A percentile compares a stretch with the other conserved stretches of the same genome.
phyloP scores from a whole-genome alignment of 208 protist species.

The Strigomonas culicis region DNA sequence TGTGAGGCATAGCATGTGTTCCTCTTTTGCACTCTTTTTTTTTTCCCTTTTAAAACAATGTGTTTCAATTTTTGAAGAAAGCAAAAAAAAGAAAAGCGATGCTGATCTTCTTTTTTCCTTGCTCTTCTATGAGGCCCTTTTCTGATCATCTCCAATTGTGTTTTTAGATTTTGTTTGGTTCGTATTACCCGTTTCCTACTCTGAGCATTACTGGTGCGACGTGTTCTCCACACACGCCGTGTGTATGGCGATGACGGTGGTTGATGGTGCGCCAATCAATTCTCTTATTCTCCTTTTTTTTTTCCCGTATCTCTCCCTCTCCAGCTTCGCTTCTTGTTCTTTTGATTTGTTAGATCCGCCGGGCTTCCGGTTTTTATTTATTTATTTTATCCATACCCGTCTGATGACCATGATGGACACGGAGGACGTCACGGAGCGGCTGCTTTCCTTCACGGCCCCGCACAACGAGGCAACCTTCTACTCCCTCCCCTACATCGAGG shows the following conservation, averaged over 20 bases:
- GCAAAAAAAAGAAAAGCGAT: neutral
- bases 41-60: neutral
- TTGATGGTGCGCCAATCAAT: too few relatives aligned
- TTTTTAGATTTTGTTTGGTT: too few relatives aligned
- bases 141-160: neutral
- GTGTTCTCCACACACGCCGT: too few relatives aligned
- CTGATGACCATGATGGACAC: neutral
- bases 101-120: neutral
- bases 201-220: too few relatives aligned
- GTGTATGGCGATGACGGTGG: too few relatives aligned
- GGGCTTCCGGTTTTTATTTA: neutral
- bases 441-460: conserved; percentile 33
- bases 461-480: conserved; percentile 56
- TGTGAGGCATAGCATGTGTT: neutral
- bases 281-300: too few relatives aligned
- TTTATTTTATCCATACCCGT: neutral
- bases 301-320: conserved; percentile 7
- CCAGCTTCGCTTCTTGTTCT: conserved; percentile 10
- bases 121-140: neutral
- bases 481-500: conserved; percentile 64
- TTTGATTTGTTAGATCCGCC: too few relatives aligned
- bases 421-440: neutral
- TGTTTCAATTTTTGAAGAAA: too few relatives aligned
- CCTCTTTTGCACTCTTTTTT: neutral
- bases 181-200: too few relatives aligned